Evolutionary conservation across 2,329 filamentous ascomycete genomes (phyloP).

Genomic region (Aspergillus texensis): DNA sequence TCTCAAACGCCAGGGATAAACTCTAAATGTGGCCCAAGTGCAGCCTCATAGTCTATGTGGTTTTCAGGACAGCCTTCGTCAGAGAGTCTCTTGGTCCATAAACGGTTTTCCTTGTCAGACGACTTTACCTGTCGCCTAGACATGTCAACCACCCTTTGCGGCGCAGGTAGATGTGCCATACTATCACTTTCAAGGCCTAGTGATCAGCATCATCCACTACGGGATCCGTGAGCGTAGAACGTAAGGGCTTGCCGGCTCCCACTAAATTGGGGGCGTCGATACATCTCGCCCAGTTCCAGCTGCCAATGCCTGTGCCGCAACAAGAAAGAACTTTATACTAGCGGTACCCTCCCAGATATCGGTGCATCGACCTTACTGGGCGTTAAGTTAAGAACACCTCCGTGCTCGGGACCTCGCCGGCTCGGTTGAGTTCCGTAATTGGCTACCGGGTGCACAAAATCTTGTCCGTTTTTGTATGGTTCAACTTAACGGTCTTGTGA

Average conservation of each 20-base stretch:
- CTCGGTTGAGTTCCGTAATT: not conserved
- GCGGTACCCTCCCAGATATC: not conserved
- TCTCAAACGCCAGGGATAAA: not conserved
- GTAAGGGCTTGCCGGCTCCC: not conserved
- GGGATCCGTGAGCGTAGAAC: not conserved
- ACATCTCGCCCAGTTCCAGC: not conserved
- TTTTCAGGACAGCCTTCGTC: not conserved
- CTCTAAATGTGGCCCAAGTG: not conserved
- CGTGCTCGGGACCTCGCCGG: slow-evolving; percentile 1
- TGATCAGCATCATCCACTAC: not conserved
- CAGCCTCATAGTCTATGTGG: not conserved
- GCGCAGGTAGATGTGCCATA: not conserved
- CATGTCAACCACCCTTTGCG: not conserved
- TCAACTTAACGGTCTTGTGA: slow-evolving; percentile 1
- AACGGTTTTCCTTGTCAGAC: not conserved
- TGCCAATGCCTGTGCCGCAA: not conserved
- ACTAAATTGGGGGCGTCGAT: not conserved
- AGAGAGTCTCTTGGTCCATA: not conserved
- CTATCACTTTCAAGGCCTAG: not conserved
- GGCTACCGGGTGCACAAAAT: not conserved
- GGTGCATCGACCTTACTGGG: not conserved
- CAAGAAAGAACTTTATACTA: not conserved
- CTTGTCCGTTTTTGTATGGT: not conserved
- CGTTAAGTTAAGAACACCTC: not conserved
- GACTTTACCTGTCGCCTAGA: not conserved